Base-by-base conservation (phyloP, 176 grass and related monocot species). In the Carex parvula region DNA sequence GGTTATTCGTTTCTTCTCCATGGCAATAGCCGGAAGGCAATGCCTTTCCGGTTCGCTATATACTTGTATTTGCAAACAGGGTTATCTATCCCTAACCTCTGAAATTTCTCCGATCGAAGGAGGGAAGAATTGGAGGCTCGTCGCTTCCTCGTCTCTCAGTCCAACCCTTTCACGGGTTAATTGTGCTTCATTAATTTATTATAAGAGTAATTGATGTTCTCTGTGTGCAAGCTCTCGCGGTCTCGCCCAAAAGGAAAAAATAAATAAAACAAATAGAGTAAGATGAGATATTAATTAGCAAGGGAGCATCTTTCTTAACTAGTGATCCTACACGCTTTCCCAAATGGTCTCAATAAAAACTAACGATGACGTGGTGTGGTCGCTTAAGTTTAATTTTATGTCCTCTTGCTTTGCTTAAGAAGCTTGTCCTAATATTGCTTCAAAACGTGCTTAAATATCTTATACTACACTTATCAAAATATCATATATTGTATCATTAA, bases 1-100 rank as follows among this genome's bases (percentile, higher is more conserved):
- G 1, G 61, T 18, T 2, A 72, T 80, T 78, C 79, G 87, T 76
- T 93, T 97, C 87, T 93, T 97, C 64, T 97, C 91, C 91, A 95
- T 95, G 56, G 10, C 33, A 67, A 16, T 70, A n/a, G 60, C 32
- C 46, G 35, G 9, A 30, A 60, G 11, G 53, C n/a, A 54, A 81
- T 22, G 13, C 59, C 65, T 76, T 85, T 42, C 11, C 50, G 41
- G 61, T 75, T 56, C 52, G n/a, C 37, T 60, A 29, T 3, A 44
- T 74, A 58, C 35, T 71, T 42, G 35, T 18, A 64, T 33, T 29
- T 2, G 22, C 62, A 65, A 21, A 58, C 64, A 33, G 13, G n/a
- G 42, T 60, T 64, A 75, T 70, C 9, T 85, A 22, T 66, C 18
- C 17, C 63, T 14, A 81, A 85, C 13, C 9, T 13, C 1, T 58